phyloP scores from a whole-genome alignment of 441 rosid genomes.

The Pelargonium cotyledonis region DNA sequence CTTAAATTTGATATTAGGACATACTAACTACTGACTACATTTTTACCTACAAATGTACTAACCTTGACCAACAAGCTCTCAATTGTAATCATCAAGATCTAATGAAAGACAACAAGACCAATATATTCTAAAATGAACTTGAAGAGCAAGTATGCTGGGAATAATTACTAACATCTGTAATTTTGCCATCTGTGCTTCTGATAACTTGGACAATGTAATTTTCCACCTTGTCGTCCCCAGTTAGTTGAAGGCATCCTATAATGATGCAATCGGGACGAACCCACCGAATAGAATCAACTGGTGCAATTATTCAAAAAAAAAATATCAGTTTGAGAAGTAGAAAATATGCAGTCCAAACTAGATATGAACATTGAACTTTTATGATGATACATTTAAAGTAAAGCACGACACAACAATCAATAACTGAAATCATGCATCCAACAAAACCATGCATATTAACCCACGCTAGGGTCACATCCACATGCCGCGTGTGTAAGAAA shows the following conservation, averaged over 20 bases:
- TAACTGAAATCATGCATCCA: neutral
- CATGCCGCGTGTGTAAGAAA: neutral
- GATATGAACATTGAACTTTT: constrained; percentile 1
- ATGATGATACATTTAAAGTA: neutral
- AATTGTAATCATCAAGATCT: neutral
- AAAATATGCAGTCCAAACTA: constrained; percentile 5
- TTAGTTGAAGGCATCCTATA: constrained; percentile 64
- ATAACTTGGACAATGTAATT: constrained; percentile 70
- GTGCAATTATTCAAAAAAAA: constrained; percentile 28
- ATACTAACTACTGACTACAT: neutral
- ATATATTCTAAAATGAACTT: neutral
- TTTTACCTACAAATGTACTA: neutral
- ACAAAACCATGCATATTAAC: neutral
- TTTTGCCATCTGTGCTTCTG: constrained; percentile 61
- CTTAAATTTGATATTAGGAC: neutral
- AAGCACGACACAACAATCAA: neutral
- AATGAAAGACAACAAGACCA: neutral
- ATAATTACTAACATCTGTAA: constrained; percentile 57
- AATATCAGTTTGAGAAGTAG: constrained; percentile 23
- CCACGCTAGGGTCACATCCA: neutral
- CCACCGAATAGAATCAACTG: constrained; percentile 97
- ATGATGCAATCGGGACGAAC: constrained; percentile 62
- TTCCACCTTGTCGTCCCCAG: constrained; percentile 60
- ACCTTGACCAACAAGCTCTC: neutral
- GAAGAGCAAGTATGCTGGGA: neutral